A percentile compares a stretch with the other conserved stretches of the same genome.
These are phyloP conservation scores for Aspergillus coremiiformis DNA, from an alignment of 495 filamentous ascomycete species.

Conservation along the genomic window DNA sequence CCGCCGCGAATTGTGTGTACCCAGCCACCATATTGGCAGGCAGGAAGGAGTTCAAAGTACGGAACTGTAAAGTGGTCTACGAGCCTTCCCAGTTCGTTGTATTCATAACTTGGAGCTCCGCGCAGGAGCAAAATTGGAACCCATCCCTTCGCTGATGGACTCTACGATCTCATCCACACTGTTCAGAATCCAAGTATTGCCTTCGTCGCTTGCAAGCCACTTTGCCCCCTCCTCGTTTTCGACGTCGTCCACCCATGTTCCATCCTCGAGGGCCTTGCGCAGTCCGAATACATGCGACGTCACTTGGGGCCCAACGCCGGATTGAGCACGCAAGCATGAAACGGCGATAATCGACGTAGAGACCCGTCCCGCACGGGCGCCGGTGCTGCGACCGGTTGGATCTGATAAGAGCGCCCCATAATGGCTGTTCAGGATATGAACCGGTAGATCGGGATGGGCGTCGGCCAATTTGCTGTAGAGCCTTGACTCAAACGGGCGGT, in stretches of 20 bases:
- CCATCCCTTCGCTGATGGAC: slow-evolving; percentile 50
- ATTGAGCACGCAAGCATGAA: slow-evolving; percentile 63
- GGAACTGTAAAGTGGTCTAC: slow-evolving; percentile 10
- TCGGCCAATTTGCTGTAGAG: slow-evolving; percentile 56
- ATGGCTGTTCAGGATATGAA: slow-evolving; percentile 63
- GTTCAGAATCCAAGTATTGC: slow-evolving; percentile 62
- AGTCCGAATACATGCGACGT: slow-evolving; percentile 67
- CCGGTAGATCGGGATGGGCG: slow-evolving; percentile 69
- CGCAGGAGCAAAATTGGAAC: slow-evolving; percentile 54
- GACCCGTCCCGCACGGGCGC: slow-evolving; percentile 51
- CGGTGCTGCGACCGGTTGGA: slow-evolving; percentile 48
- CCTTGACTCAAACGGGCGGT: slow-evolving; percentile 62
- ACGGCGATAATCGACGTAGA: slow-evolving; percentile 63
- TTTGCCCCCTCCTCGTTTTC: slow-evolving; percentile 47
- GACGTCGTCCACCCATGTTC: slow-evolving; percentile 44
- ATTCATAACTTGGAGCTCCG: slow-evolving; percentile 43
- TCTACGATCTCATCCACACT: slow-evolving; percentile 62
- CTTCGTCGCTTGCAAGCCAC: slow-evolving; percentile 67
- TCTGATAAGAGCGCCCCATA: slow-evolving; percentile 66
- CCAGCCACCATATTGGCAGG: slow-evolving; percentile 60
- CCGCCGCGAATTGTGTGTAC: slow-evolving; percentile 55
- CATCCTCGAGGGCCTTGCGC: slow-evolving; percentile 64
- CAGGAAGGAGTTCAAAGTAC: slow-evolving; percentile 73
- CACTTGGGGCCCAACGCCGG: slow-evolving; percentile 72
- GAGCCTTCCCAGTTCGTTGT: background rate